Conservation (phyloP, 352 stramenopile genomes). For the Hyaloperonospora brassicae region DNA sequence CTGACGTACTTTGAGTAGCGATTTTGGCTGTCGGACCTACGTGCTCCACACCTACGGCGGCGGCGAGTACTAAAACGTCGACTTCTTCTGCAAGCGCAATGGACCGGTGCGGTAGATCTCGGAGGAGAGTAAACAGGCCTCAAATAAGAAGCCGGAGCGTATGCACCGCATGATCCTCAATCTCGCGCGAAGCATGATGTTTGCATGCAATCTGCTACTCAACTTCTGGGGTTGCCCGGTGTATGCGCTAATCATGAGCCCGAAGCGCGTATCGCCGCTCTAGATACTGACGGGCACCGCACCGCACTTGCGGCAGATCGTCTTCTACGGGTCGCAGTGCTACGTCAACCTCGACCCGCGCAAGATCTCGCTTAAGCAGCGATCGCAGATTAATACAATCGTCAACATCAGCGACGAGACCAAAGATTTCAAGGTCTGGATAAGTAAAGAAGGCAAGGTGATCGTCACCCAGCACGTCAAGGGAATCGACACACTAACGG, state of each 20-base stretch:
- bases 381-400: too few species aligned
- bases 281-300: constrained; percentile 4
- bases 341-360: constrained; percentile 3
- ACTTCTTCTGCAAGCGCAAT: constrained; percentile 22
- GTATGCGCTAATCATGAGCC: constrained; percentile 22
- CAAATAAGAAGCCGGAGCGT: constrained; percentile 26
- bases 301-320: constrained; percentile 7
- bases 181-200: constrained; percentile 26
- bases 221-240: constrained; percentile 22
- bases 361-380: not conserved
- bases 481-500: too few species aligned
- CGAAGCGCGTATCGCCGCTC: not conserved
- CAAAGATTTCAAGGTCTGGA: too few species aligned
- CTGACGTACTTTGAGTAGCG: constrained; percentile 6
- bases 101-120: constrained; percentile 16
- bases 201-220: constrained; percentile 19
- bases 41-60: constrained; percentile 7
- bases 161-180: constrained; percentile 16
- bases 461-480: too few species aligned
- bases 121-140: constrained; percentile 17
- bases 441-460: too few species aligned
- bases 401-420: too few species aligned
- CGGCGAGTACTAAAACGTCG: constrained; percentile 20
- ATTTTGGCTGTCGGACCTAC: constrained; percentile 5
- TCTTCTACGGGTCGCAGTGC: constrained; percentile 6